Evolutionary conservation across 139 green algal species (phyloP), one percentile per base, ranked within the genome.

Genomic region (Desmodesmus armatus): DNA sequence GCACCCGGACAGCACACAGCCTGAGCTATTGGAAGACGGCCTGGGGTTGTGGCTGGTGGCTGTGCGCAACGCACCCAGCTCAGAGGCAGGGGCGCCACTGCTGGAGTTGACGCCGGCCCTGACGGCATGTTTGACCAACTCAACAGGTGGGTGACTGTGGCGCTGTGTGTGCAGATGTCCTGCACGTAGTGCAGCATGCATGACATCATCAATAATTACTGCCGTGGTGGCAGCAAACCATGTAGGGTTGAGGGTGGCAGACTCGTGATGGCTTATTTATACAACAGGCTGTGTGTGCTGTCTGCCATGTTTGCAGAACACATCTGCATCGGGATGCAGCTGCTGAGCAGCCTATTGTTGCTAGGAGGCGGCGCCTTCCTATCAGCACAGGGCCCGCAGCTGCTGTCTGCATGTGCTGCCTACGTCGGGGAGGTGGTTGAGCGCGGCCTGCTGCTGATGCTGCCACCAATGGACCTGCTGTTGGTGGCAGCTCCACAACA

Each of bases 21-120:
- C 85, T 17, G 96, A 95, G 53, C 88, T 99, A 70, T 76, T 99
- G 43, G 96, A 99, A 85, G 96, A 99, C 82, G 96, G 90, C 0
- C 87, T 98, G 73, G 88, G 90, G 74, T 88, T 99, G 63, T 98
- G 94, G 95, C 91, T 98, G 60, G 92, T 96, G 58, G 91, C 94
- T 9, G 90, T 99, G 76, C 89, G 94, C 17, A 93, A 98, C 75
- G 93, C 95, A 0, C 93, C 94, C 13, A n/a, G n/a, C n/a, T n/a
- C n/a, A 27, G 69, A 25, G 23, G 39, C 69, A 39, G 69, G 43
- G 31, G 72, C 31, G 17, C n/a, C n/a, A 53, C 81, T 98, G 67
- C 73, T 98, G 47, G 58, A 84, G 15, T 85, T 96, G 1, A 92
- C 96, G 33, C 86, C 91, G 0, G 74, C 94, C 53, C 83, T 98